A percentile compares a stretch with the other conserved stretches of the same genome.
These are phyloP conservation scores for Caloboletus inedulis DNA, from an alignment of 1,284 basidiomycete genomes.

Conservation along the genomic window DNA sequence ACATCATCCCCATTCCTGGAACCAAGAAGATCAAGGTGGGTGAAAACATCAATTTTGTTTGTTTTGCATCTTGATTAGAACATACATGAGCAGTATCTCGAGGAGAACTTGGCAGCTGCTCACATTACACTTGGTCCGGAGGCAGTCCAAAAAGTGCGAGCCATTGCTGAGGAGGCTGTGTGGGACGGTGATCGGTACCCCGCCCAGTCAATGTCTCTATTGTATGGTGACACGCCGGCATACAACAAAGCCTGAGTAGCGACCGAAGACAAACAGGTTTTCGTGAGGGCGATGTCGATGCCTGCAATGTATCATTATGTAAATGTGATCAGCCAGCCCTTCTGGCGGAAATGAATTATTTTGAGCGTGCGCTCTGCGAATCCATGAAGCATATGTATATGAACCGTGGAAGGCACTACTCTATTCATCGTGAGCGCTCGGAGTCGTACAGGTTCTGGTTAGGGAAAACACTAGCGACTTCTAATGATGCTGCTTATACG, in stretches of 20 bases:
- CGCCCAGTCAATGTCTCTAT: neutral
- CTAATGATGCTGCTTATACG: too few species aligned
- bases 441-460: too few species aligned
- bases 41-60: too few species aligned
- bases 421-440: too few species aligned
- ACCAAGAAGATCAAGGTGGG: conserved; percentile 33
- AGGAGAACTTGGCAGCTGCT: conserved; percentile 39
- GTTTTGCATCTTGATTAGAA: neutral
- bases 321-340: neutral
- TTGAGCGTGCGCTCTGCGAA: too few species aligned
- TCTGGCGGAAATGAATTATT: neutral
- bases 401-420: too few species aligned
- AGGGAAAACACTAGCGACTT: too few species aligned
- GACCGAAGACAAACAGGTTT: neutral
- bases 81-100: conserved; percentile 32
- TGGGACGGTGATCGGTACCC: conserved; percentile 25
- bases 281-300: too few species aligned
- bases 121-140: conserved; percentile 32
- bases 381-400: too few species aligned
- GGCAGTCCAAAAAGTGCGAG: conserved; percentile 35
- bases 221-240: conserved; percentile 22
- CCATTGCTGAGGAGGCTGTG: conserved; percentile 27
- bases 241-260: neutral
- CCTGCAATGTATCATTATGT: conserved; percentile 18
- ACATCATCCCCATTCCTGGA: conserved; percentile 36